Percentiles rank a stretch among this genome's conserved stretches.
These are phyloP conservation scores for Apiospora arundinis DNA, from an alignment of 2,329 filamentous ascomycete species.

Conservation along the genomic window DNA sequence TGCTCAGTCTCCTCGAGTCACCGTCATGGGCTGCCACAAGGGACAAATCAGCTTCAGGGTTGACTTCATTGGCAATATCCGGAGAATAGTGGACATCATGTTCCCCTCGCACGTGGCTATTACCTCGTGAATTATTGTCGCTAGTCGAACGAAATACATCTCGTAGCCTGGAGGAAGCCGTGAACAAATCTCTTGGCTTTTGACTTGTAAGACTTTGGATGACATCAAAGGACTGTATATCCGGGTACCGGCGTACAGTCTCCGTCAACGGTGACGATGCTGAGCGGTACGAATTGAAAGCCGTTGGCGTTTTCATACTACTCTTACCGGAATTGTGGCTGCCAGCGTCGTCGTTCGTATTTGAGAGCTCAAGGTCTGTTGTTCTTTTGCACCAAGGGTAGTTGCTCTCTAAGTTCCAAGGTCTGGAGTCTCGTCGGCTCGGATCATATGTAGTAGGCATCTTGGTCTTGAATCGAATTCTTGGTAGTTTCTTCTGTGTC, in stretches of 20 bases:
- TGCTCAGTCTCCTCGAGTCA: background rate
- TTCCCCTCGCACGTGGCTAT: background rate
- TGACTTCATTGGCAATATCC: background rate
- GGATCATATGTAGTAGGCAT: conserved; percentile 26
- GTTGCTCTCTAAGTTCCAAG: conserved; percentile 26
- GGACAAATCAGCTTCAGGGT: background rate
- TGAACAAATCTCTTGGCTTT: conserved; percentile 36
- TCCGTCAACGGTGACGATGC: conserved; percentile 25
- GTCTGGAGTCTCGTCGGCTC: conserved; percentile 23
- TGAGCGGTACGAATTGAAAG: conserved; percentile 25
- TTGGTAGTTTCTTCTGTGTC: conserved; percentile 34
- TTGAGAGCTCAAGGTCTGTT: conserved; percentile 25
- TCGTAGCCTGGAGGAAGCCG: conserved; percentile 27
- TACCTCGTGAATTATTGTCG: background rate
- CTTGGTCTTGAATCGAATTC: conserved; percentile 36
- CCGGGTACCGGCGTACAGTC: conserved; percentile 34
- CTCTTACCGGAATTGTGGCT: conserved; percentile 28
- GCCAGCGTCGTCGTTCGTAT: background rate
- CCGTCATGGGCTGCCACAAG: background rate
- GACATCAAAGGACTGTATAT: conserved; percentile 26
- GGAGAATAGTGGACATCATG: background rate
- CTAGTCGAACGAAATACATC: conserved; percentile 21
- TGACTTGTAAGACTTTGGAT: conserved; percentile 30
- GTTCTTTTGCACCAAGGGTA: conserved; percentile 23
- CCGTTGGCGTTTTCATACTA: conserved; percentile 35